These are phyloP conservation scores for Babesia gibsoni DNA, from an alignment of 169 alveolate species.

Conservation along the genomic window DNA sequence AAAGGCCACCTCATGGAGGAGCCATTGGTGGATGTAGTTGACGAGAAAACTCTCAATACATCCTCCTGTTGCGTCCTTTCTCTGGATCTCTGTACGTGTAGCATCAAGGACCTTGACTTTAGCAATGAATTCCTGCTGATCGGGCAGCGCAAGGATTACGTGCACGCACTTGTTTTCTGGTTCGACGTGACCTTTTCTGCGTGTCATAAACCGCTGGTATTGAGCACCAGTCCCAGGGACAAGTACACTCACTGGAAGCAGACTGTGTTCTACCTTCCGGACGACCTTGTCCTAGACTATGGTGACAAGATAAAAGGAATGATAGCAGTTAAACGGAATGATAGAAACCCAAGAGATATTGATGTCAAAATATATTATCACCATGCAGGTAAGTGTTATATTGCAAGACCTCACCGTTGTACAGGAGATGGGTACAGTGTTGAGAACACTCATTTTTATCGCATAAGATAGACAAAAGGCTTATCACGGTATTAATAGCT, in stretches of 20 bases:
- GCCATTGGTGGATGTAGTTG: conserved; percentile 93
- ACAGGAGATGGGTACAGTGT: background rate
- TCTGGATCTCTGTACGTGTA: conserved; percentile 89
- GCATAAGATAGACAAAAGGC: conserved; percentile 46
- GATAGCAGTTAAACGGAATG: conserved; percentile 82
- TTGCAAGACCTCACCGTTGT: background rate
- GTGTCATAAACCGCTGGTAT: conserved; percentile 83
- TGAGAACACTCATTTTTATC: conserved; percentile 52
- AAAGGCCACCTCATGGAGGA: conserved; percentile 86
- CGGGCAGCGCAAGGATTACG: conserved; percentile 78
- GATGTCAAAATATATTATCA: conserved; percentile 82
- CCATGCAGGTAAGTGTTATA: conserved; percentile 24
- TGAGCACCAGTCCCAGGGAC: conserved; percentile 86
- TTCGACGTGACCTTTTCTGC: conserved; percentile 87
- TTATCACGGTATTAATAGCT: too few species aligned
- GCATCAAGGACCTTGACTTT: conserved; percentile 89
- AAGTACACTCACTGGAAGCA: conserved; percentile 92
- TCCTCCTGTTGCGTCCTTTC: conserved; percentile 78
- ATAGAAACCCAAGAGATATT: conserved; percentile 81
- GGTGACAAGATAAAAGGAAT: conserved; percentile 76
- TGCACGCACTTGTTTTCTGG: conserved; percentile 91
- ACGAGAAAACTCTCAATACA: conserved; percentile 83
- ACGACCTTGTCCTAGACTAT: conserved; percentile 66
- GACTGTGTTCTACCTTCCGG: conserved; percentile 87
- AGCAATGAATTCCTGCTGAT: conserved; percentile 76